Evolutionary conservation across 306 rosid species (phyloP).

Genomic region (Cucumis cinereus): DNA sequence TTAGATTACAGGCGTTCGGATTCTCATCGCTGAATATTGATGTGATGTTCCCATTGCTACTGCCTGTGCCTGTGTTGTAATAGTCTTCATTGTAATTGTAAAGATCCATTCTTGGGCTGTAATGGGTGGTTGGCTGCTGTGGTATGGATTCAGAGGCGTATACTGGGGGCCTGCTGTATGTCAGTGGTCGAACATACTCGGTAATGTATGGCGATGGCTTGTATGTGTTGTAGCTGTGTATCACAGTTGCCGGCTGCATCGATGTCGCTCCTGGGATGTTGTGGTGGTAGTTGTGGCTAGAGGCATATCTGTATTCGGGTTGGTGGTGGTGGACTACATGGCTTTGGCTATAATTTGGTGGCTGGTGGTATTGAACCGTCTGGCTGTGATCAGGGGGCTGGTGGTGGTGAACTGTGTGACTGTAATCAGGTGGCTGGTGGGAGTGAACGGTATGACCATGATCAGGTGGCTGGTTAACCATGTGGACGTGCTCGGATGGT

Average conservation of each 20-base stretch:
- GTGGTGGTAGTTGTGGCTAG: conserved; percentile 16
- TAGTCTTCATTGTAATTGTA: conserved; percentile 34
- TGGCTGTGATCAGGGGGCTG: neutral
- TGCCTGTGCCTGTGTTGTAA: conserved; percentile 7
- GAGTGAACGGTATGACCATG: neutral
- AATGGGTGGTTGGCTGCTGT: conserved; percentile 16
- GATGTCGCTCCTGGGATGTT: conserved; percentile 19
- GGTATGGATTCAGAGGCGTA: conserved; percentile 50
- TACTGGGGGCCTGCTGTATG: conserved; percentile 22
- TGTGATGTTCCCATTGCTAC: conserved; percentile 33
- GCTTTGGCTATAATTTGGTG: neutral
- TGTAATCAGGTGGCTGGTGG: neutral
- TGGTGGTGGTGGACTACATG: neutral
- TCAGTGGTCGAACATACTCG: conserved; percentile 39
- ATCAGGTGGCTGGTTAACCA: neutral
- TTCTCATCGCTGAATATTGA: conserved; percentile 88
- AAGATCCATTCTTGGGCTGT: conserved; percentile 25
- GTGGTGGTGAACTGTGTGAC: neutral
- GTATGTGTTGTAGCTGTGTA: conserved; percentile 57
- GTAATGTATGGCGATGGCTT: conserved; percentile 54
- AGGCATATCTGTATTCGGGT: neutral
- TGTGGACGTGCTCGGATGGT: neutral
- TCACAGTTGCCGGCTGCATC: conserved; percentile 23
- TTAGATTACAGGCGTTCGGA: conserved; percentile 79
- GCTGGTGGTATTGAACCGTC: neutral